Evolutionary conservation across 2,329 filamentous ascomycete genomes (phyloP).

Genomic region (Juglanconis oblonga): DNA sequence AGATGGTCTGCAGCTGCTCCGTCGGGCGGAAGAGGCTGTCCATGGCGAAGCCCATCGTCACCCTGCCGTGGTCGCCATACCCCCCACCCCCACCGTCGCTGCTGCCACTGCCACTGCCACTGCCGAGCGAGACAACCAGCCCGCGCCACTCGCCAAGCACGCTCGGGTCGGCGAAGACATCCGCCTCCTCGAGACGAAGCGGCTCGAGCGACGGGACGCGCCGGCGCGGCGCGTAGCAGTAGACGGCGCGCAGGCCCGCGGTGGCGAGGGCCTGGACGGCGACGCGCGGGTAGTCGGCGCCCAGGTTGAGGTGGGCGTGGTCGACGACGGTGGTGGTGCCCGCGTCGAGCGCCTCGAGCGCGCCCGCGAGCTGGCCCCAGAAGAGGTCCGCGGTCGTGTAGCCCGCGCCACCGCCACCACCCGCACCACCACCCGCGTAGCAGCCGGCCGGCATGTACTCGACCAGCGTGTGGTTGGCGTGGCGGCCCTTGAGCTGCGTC

Average conservation of each 20-base stretch:
- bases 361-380: conserved; percentile 41
- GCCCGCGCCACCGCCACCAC: too few relatives aligned
- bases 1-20: conserved; percentile 33
- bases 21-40: conserved; percentile 38
- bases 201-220: conserved; percentile 30
- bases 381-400: conserved; percentile 42
- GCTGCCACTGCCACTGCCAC: too few relatives aligned
- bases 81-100: too few relatives aligned
- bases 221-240: conserved; percentile 36
- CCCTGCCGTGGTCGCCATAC: too few relatives aligned
- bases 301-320: conserved; percentile 33
- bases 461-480: conserved; percentile 23
- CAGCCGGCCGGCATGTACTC: conserved; percentile 33
- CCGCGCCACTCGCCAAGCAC: conserved; percentile 34
- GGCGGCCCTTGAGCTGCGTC: conserved; percentile 27
- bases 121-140: too few relatives aligned
- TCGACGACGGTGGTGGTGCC: conserved; percentile 42
- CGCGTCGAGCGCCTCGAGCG: conserved; percentile 37
- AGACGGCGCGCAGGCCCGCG: conserved; percentile 45
- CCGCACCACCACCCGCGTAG: too few relatives aligned
- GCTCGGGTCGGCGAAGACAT: conserved; percentile 31
- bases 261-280: conserved; percentile 38
- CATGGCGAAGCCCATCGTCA: conserved; percentile 41
- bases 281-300: conserved; percentile 29
- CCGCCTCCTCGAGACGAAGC: conserved; percentile 23